Conservation (phyloP, 306 rosid species). For the Cicer yamashitae region DNA sequence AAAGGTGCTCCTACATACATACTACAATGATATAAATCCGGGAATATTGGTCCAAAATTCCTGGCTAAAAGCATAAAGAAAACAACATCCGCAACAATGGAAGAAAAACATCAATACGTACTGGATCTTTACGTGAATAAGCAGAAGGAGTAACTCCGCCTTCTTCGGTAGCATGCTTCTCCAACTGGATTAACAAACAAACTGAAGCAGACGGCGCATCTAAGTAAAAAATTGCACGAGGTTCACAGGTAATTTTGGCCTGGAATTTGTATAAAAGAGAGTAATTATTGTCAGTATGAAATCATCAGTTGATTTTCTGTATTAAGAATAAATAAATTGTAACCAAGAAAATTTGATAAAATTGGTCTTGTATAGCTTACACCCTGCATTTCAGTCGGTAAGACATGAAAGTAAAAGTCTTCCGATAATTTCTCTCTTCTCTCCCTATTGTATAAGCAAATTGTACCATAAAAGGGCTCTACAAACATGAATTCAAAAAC, state of each 20-base stretch:
- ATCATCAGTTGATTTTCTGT: slow-evolving; percentile 22
- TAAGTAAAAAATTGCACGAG: slow-evolving; percentile 81
- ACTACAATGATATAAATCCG: background rate
- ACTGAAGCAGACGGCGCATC: slow-evolving; percentile 96
- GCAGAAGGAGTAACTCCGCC: slow-evolving; percentile 93
- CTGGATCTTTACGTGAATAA: slow-evolving; percentile 97
- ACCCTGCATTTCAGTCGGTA: slow-evolving; percentile 76
- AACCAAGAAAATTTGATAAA: slow-evolving; percentile 17
- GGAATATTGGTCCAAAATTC: background rate
- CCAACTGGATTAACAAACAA: slow-evolving; percentile 94
- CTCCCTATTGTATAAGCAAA: slow-evolving; percentile 97
- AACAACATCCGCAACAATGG: slow-evolving; percentile 13
- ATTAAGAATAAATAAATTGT: background rate
- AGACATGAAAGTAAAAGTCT: slow-evolving; percentile 80
- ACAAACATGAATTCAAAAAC: slow-evolving; percentile 45
- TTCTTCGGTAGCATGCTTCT: slow-evolving; percentile 96
- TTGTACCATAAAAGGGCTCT: slow-evolving; percentile 98
- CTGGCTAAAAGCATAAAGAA: slow-evolving; percentile 29
- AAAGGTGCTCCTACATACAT: slow-evolving; percentile 32
- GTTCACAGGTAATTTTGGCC: slow-evolving; percentile 65
- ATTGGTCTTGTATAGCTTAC: slow-evolving; percentile 57
- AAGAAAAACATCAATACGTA: slow-evolving; percentile 53
- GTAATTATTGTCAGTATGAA: slow-evolving; percentile 33
- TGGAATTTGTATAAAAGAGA: slow-evolving; percentile 44
- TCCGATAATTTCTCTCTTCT: slow-evolving; percentile 95